These are phyloP conservation scores for Colletotrichum tropicale DNA, from an alignment of 2,329 filamentous ascomycete genomes.

Conservation along the genomic window DNA sequence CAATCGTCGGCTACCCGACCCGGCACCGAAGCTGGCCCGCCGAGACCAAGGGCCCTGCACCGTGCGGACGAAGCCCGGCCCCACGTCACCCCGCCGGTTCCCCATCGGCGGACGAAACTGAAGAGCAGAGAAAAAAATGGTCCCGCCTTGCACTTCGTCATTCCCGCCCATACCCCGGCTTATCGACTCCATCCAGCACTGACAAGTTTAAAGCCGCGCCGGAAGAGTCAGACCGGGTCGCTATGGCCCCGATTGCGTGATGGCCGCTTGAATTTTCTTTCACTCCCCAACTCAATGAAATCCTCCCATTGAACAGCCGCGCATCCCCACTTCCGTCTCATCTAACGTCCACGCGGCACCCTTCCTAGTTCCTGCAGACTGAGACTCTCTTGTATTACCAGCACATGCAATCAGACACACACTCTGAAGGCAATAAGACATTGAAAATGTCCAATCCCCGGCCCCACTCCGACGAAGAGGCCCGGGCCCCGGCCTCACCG, in stretches of 20 bases:
- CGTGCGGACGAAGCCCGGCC: neutral
- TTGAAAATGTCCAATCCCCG: neutral
- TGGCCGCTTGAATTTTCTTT: neutral
- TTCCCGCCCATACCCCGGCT: neutral
- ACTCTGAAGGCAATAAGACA: neutral
- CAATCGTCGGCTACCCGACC: neutral
- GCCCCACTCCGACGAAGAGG: constrained; percentile 11
- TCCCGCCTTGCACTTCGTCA: neutral
- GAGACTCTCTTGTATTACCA: neutral
- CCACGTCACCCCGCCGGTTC: neutral
- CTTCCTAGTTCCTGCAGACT: neutral
- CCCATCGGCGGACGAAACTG: neutral
- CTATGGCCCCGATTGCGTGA: neutral
- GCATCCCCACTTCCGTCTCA: neutral
- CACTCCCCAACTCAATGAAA: neutral
- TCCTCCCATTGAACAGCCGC: neutral
- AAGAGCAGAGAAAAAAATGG: neutral
- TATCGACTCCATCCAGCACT: neutral
- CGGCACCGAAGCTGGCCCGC: neutral
- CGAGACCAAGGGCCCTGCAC: neutral
- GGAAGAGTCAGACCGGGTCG: neutral
- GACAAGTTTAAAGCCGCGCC: neutral
- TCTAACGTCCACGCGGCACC: neutral
- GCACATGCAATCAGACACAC: neutral
- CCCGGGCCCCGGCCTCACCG: neutral